phyloP scores from a whole-genome alignment of 441 rosid species.

The Populus hybrid region DNA sequence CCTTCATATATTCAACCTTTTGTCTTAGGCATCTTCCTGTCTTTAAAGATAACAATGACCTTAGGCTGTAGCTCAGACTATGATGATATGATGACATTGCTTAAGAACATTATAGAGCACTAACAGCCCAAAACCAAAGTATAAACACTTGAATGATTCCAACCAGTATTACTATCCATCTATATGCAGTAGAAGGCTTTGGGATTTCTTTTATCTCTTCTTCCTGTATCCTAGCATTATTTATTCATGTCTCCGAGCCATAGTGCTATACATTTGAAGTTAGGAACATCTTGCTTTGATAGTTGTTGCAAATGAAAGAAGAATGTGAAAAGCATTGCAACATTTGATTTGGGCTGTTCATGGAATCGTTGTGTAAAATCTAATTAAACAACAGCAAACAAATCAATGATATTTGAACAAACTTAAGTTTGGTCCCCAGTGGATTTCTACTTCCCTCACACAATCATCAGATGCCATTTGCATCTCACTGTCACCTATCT shows the following conservation, averaged over 20 bases:
- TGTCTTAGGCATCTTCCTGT: not conserved
- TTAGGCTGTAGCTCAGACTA: not conserved
- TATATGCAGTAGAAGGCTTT: not conserved
- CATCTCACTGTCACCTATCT: not conserved
- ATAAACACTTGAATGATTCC: not conserved
- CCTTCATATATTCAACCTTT: not conserved
- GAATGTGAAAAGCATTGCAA: not conserved
- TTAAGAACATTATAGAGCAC: not conserved
- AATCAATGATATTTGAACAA: conserved; percentile 4
- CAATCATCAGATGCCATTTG: not conserved
- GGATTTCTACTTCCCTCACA: not conserved
- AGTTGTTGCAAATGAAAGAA: not conserved
- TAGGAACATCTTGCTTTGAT: not conserved
- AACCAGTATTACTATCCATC: not conserved
- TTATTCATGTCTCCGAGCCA: not conserved
- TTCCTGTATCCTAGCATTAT: not conserved
- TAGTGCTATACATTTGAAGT: not conserved
- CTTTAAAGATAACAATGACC: not conserved
- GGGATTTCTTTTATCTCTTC: not conserved
- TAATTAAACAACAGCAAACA: conserved; percentile 2
- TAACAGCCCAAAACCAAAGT: not conserved
- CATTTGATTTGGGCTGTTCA: not conserved
- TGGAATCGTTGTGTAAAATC: not conserved
- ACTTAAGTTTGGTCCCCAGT: conserved; percentile 2
- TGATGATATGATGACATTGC: not conserved